Conservation (phyloP, 192 early-diverging fungal species). For the Mortierella hygrophila region DNA sequence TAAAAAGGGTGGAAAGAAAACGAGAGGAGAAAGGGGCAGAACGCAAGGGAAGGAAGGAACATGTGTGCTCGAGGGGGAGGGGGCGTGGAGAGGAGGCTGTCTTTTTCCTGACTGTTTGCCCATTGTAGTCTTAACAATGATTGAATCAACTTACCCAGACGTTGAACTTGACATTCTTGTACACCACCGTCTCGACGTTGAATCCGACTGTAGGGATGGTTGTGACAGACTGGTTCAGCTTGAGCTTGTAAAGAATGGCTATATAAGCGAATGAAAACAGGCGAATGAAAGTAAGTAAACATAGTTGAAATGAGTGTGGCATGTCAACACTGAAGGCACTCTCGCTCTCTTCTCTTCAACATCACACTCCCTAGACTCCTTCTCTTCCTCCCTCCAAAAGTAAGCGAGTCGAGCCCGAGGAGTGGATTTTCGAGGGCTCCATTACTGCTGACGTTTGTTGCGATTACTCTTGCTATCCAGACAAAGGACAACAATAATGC, state of each 20-base stretch:
- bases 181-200: constrained; percentile 89
- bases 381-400: background rate
- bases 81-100: background rate
- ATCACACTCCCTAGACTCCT: background rate
- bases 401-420: background rate
- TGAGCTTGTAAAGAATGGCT: constrained; percentile 98
- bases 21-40: background rate
- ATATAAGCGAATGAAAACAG: background rate
- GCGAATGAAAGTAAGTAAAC: background rate
- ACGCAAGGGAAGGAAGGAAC: background rate
- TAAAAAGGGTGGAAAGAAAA: background rate
- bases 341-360: background rate
- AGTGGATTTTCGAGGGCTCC: background rate
- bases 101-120: background rate
- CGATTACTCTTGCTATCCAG: background rate
- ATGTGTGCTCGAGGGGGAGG: background rate
- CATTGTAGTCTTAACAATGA: background rate
- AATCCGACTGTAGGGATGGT: constrained; percentile 98
- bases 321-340: background rate
- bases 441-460: background rate
- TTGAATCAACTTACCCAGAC: constrained; percentile 69
- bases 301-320: background rate
- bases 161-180: constrained; percentile 88
- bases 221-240: constrained; percentile 97
- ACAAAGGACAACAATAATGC: no score